phyloP scores from a whole-genome alignment of 2,329 filamentous ascomycete species.

The Rasamsonia emersonii region DNA sequence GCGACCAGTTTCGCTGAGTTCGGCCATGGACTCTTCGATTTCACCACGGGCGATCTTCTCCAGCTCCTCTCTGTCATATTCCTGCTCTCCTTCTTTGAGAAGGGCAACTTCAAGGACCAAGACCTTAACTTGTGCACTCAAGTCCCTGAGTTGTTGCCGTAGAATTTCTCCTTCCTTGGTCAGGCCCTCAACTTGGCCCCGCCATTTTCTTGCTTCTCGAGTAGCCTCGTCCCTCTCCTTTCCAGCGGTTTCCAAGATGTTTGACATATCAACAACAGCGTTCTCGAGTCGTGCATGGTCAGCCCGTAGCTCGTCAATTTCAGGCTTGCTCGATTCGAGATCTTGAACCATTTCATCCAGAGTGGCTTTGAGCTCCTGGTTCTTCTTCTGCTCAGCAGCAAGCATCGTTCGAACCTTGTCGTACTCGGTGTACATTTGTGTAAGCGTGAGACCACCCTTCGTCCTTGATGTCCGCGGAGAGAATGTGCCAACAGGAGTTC shows the following conservation, averaged over 20 bases:
- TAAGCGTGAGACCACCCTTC: conserved; percentile 49
- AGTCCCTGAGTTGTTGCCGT: conserved; percentile 77
- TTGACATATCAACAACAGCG: conserved; percentile 76
- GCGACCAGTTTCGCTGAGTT: conserved; percentile 74
- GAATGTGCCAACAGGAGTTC: conserved; percentile 42
- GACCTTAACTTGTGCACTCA: conserved; percentile 83
- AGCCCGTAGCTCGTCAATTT: conserved; percentile 73
- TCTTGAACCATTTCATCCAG: conserved; percentile 80
- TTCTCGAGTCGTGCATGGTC: conserved; percentile 73
- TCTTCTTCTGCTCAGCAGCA: conserved; percentile 63
- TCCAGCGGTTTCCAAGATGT: conserved; percentile 71
- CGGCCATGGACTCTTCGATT: conserved; percentile 61
- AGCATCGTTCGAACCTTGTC: conserved; percentile 59
- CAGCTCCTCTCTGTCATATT: conserved; percentile 66
- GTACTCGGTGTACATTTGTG: conserved; percentile 57
- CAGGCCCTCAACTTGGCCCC: conserved; percentile 58
- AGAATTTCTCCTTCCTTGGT: conserved; percentile 65
- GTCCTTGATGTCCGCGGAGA: conserved; percentile 47
- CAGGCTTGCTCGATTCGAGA: conserved; percentile 76
- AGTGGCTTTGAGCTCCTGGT: conserved; percentile 63
- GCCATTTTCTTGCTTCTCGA: conserved; percentile 69
- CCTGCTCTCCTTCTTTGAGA: conserved; percentile 63
- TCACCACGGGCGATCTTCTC: conserved; percentile 71
- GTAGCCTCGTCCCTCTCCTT: conserved; percentile 70
- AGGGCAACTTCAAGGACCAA: conserved; percentile 80